phyloP scores from a whole-genome alignment of 116 monocot species.

The Posidonia oceanica region DNA sequence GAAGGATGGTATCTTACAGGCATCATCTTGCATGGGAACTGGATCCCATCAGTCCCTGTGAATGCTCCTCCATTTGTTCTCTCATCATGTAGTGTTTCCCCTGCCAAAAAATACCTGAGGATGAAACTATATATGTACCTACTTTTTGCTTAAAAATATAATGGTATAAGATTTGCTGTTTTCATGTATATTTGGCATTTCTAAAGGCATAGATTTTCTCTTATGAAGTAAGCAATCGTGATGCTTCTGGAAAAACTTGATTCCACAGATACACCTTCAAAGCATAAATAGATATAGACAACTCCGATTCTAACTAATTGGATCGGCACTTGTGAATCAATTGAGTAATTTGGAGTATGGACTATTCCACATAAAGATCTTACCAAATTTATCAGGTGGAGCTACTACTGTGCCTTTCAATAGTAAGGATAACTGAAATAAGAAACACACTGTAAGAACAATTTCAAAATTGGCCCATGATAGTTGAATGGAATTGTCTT shows the following conservation, averaged over 20 bases:
- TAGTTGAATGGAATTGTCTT: no score
- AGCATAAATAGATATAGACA: no score
- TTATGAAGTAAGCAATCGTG: no score
- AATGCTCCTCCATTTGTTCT: conserved; percentile 64
- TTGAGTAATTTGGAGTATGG: no score
- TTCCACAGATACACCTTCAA: no score
- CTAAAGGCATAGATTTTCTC: no score
- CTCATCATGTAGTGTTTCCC: conserved; percentile 80
- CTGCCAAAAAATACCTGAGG: conserved; percentile 14
- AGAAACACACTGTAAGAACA: conserved; percentile 4
- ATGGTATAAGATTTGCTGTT: not conserved
- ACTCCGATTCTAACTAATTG: no score
- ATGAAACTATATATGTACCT: not conserved
- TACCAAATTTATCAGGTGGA: conserved; percentile 96
- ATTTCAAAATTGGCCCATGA: not conserved
- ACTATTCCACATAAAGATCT: not conserved
- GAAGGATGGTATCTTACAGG: conserved; percentile 36
- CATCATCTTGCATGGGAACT: conserved; percentile 71
- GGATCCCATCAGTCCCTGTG: conserved; percentile 50
- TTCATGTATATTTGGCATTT: no score
- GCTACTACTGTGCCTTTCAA: conserved; percentile 84
- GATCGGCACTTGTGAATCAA: no score
- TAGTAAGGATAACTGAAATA: conserved; percentile 65
- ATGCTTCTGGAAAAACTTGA: no score
- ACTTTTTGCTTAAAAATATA: not conserved